Base-by-base conservation (phyloP, 192 early-diverging fungal genomes). In the Linnemannia schmuckeri region DNA sequence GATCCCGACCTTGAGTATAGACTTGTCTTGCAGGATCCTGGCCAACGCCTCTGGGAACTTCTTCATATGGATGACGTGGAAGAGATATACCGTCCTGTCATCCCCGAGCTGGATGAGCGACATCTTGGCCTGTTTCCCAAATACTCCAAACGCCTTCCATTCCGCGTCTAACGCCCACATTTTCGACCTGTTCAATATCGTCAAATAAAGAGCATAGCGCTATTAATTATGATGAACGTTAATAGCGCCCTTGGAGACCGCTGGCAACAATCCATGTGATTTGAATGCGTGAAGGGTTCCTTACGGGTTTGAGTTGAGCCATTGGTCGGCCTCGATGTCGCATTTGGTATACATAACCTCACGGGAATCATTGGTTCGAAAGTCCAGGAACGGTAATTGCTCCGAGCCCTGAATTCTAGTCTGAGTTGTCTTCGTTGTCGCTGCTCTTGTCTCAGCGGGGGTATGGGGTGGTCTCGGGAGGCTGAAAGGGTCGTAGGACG, bases 1-100 rank as follows among this genome's bases (percentile, higher is more conserved):
- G 49, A 87, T 75, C 8, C 85, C 85, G 27, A 87, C 85, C 35
- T 87, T 87, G 27, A 87, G 71, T 44, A 81, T 72, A n/a, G 17
- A 20, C 17, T 37, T 75, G 76, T 87, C 79, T 49, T 75, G 54
- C 22, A 87, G 42, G 37, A 87, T 77, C 24, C 76, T 70, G 17
- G 66, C 41, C n/a, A 87, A 71, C 22, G 37, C 76, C n/a, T 71
- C 5, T 15, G 85, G 85, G 20, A 87, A 81, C 52, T 42, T 72
- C 27, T 78, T 72, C 85, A 87, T 87, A 38, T 87, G 85, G 42
- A 74, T 42, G 63, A 87, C 72, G 71, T 87, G 85, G 35, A 87
- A 81, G 22, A 87, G 54, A 12, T 78, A 87, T 33, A 87, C 54
- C 20, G 71, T 78, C 33, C 70, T 81, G 72, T 87, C 80, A 54